phyloP scores from a whole-genome alignment of 2,329 filamentous ascomycete genomes.

The Ambrosiella cleistominuta region DNA sequence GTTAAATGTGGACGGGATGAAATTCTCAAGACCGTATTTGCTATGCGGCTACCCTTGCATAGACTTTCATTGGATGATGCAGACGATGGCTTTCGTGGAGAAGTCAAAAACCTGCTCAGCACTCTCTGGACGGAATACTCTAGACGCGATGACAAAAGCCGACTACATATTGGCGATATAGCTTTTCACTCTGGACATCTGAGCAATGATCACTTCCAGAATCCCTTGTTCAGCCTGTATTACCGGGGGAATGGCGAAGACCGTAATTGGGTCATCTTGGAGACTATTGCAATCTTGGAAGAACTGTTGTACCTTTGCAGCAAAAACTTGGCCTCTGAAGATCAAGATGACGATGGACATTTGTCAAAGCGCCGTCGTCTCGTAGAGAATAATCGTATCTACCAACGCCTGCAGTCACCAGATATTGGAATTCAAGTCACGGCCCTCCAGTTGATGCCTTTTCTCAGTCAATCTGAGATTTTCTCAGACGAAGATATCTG shows the following conservation, averaged over 20 bases:
- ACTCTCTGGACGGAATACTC: conserved; percentile 64
- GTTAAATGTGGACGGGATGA: conserved; percentile 54
- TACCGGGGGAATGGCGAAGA: conserved; percentile 37
- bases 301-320: conserved; percentile 18
- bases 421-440: conserved; percentile 30
- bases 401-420: conserved; percentile 29
- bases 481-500: conserved; percentile 34
- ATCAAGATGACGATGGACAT: neutral
- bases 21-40: conserved; percentile 54
- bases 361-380: neutral
- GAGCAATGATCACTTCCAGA: conserved; percentile 27
- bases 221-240: conserved; percentile 35
- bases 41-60: conserved; percentile 46
- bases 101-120: conserved; percentile 50
- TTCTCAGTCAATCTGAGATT: conserved; percentile 31
- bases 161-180: conserved; percentile 64
- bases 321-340: neutral
- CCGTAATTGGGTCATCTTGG: conserved; percentile 41
- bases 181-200: conserved; percentile 33
- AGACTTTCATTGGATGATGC: conserved; percentile 28
- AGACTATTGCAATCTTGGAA: conserved; percentile 42
- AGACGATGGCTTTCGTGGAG: conserved; percentile 23
- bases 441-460: conserved; percentile 40
- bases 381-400: conserved; percentile 26
- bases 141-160: conserved; percentile 49